Percentiles rank a stretch among this genome's conserved stretches.
Evolutionary conservation across 1,284 basidiomycete species (phyloP).

Genomic region (Boletus holoroseus): DNA sequence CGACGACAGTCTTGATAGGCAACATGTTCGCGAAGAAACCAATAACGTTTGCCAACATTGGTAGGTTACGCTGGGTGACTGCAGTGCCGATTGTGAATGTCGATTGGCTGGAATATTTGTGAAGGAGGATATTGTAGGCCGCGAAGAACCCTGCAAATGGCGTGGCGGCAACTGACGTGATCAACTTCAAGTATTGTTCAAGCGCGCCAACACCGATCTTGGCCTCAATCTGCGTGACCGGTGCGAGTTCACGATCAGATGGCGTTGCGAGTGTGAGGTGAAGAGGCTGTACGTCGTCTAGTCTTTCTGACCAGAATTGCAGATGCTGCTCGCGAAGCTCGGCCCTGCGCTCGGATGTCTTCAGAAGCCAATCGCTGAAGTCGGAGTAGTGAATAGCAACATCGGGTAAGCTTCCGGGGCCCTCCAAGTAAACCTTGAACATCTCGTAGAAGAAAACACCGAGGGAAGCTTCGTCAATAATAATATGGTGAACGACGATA

Average conservation of each 20-base stretch:
- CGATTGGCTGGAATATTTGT: conserved; percentile 28
- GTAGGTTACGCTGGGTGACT: conserved; percentile 26
- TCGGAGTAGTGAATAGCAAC: conserved; percentile 28
- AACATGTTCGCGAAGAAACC: conserved; percentile 30
- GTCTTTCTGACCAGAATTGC: conserved; percentile 24
- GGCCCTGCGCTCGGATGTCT: conserved; percentile 25
- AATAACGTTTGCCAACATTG: conserved; percentile 21
- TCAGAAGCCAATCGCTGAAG: conserved; percentile 27
- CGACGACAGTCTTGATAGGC: conserved; percentile 26
- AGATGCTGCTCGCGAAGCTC: conserved; percentile 24
- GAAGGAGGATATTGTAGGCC: conserved; percentile 27
- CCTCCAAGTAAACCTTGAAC: conserved; percentile 26
- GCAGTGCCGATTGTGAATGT: conserved; percentile 26
- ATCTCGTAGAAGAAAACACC: conserved; percentile 30
- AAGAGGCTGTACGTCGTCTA: conserved; percentile 23
- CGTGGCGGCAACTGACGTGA: conserved; percentile 15
- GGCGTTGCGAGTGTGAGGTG: conserved; percentile 27
- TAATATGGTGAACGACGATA: conserved; percentile 26
- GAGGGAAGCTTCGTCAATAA: conserved; percentile 26
- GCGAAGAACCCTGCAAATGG: conserved; percentile 29
- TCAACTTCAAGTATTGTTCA: conserved; percentile 20
- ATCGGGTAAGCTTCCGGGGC: conserved; percentile 21
- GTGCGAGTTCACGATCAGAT: conserved; percentile 24
- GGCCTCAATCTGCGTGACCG: conserved; percentile 28
- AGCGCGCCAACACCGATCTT: conserved; percentile 21